A percentile compares a stretch with the other conserved stretches of the same genome.
phyloP scores from a whole-genome alignment of 2,329 filamentous ascomycete genomes.

The Pyrenochaeta sp. region DNA sequence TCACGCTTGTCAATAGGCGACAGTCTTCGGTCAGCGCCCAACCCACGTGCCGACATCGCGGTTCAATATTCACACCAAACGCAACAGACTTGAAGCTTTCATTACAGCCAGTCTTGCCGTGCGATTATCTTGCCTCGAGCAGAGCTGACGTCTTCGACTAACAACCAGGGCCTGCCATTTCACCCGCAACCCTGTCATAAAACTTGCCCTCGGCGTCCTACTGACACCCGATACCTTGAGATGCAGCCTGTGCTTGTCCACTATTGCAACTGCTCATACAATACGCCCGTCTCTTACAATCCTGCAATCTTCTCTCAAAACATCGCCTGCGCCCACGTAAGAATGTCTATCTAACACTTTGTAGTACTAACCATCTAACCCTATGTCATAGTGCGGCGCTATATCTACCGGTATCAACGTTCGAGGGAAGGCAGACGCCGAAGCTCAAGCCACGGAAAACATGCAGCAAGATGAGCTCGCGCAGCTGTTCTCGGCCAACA shows the following conservation, averaged over 20 bases:
- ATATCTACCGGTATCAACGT: slow-evolving; percentile 54
- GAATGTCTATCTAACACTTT: slow-evolving; percentile 26
- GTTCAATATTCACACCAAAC: slow-evolving; percentile 16
- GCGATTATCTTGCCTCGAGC: slow-evolving; percentile 18
- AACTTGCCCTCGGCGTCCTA: slow-evolving; percentile 8
- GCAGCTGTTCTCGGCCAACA: slow-evolving; percentile 77
- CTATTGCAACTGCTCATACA: slow-evolving; percentile 49
- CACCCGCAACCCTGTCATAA: neutral
- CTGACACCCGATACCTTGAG: slow-evolving; percentile 20
- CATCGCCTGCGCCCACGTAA: slow-evolving; percentile 56
- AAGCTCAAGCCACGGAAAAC: no score
- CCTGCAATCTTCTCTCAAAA: slow-evolving; percentile 54
- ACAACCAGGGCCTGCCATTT: slow-evolving; percentile 7
- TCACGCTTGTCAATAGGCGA: slow-evolving; percentile 25
- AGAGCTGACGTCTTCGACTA: slow-evolving; percentile 30
- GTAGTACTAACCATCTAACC: slow-evolving; percentile 39
- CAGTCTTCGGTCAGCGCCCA: slow-evolving; percentile 33
- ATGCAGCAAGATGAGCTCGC: slow-evolving; percentile 82
- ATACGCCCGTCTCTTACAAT: slow-evolving; percentile 51
- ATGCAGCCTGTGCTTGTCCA: slow-evolving; percentile 50
- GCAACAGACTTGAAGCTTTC: slow-evolving; percentile 20
- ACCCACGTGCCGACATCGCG: slow-evolving; percentile 21
- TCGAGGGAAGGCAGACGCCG: slow-evolving; percentile 36
- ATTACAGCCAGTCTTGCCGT: slow-evolving; percentile 15
- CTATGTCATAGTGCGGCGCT: slow-evolving; percentile 55